Conservation (phyloP, 75 land plant genomes). For the Gnetum montanum region DNA sequence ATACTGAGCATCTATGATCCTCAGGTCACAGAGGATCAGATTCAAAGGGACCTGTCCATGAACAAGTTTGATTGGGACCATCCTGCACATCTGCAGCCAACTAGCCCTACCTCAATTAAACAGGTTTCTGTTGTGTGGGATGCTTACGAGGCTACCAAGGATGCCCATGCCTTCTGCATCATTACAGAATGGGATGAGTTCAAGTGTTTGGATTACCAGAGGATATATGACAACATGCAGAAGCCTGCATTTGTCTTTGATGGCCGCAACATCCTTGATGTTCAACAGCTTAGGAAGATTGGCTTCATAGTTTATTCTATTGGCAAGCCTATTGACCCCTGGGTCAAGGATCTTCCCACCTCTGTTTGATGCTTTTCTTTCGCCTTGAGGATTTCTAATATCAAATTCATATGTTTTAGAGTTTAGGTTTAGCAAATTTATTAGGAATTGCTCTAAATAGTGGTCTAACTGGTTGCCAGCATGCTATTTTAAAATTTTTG, state of each 20-base stretch:
- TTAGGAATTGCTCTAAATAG: too few relatives aligned
- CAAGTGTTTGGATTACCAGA: slow-evolving; percentile 39
- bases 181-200: slow-evolving; percentile 84
- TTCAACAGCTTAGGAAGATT: slow-evolving; percentile 35
- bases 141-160: slow-evolving; percentile 79
- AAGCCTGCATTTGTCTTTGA: slow-evolving; percentile 48
- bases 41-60: slow-evolving; percentile 77
- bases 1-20: slow-evolving; percentile 81
- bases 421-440: too few relatives aligned
- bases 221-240: slow-evolving; percentile 54
- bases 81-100: slow-evolving; percentile 74
- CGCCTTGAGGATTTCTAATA: too few relatives aligned
- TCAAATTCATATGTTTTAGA: too few relatives aligned
- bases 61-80: slow-evolving; percentile 95
- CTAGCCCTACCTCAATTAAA: slow-evolving; percentile 68
- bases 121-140: slow-evolving; percentile 65
- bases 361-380: too few relatives aligned
- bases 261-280: slow-evolving; percentile 38
- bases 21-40: slow-evolving; percentile 88
- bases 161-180: slow-evolving; percentile 74
- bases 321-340: slow-evolving; percentile 50
- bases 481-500: too few relatives aligned
- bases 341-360: slow-evolving; percentile 44
- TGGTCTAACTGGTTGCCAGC: too few relatives aligned
- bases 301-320: slow-evolving; percentile 56